A percentile compares a stretch with the other conserved stretches of the same genome.
Evolutionary conservation across 352 stramenopile genomes (phyloP).

Genomic region (Thalassiosira hispida): DNA sequence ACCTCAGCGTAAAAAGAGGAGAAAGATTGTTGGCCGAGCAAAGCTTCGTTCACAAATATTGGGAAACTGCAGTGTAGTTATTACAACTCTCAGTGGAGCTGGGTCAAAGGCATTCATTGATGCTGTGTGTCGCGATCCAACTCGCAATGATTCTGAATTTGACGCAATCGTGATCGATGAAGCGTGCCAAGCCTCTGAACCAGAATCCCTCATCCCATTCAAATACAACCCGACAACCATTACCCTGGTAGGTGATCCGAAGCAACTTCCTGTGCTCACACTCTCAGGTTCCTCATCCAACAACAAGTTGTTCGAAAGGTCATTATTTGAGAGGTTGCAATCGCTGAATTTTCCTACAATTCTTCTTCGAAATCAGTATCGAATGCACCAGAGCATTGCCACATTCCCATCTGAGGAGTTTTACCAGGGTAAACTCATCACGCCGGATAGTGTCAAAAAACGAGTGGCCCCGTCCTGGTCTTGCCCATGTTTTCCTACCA

Average conservation of each 20-base stretch:
- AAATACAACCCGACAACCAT: conserved; percentile 67
- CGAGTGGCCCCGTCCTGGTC: conserved; percentile 30
- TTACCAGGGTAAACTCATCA: conserved; percentile 50
- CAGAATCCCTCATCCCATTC: conserved; percentile 62
- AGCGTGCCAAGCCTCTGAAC: conserved; percentile 63
- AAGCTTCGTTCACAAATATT: conserved; percentile 47
- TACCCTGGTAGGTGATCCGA: conserved; percentile 59
- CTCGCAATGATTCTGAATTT: conserved; percentile 58
- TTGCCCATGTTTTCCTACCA: conserved; percentile 44
- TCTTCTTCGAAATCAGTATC: conserved; percentile 58
- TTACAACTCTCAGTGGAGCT: conserved; percentile 61
- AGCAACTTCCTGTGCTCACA: conserved; percentile 60
- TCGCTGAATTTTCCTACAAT: conserved; percentile 53
- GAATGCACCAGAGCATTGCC: conserved; percentile 58
- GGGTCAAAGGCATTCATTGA: conserved; percentile 71
- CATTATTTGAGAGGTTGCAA: conserved; percentile 64
- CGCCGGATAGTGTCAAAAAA: conserved; percentile 37
- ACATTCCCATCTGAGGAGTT: conserved; percentile 54
- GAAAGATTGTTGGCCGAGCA: conserved; percentile 31
- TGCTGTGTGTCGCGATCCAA: conserved; percentile 53
- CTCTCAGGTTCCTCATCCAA: conserved; percentile 36
- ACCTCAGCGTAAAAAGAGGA: conserved; percentile 44
- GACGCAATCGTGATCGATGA: conserved; percentile 67
- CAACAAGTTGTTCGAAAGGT: conserved; percentile 55
- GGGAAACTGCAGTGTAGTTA: conserved; percentile 46